Evolutionary conservation across 441 rosid species (phyloP), one percentile per base, ranked within the genome.

Genomic region (Jatropha multifida): DNA sequence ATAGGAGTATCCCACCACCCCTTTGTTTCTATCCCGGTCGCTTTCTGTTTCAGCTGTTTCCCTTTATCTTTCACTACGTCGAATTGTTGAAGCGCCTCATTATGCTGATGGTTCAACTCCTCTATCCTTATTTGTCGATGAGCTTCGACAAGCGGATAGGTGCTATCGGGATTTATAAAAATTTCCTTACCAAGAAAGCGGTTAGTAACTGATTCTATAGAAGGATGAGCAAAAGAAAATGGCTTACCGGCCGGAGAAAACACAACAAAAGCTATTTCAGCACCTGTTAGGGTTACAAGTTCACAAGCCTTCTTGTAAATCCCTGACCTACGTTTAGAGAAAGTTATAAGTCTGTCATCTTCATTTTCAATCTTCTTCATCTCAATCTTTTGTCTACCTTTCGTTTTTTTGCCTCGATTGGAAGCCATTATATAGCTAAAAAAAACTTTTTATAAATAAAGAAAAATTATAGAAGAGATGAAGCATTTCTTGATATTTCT

Each of bases 381-480:
- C 64, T 78, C 80, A 26, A 82, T 85, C 77, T 81, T 84, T 79
- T 81, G 85, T 23, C 74, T 81, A 0, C 87, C 88, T 61, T 18
- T 79, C 14, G 83, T 79, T 75, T 75, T 72, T 65, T 78, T 84
- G n/a, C 37, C 38, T 15, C 56, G 17, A 10, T 49, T 59, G n/a
- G 17, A 44, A 8, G 74, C 62, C 76, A 77, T 70, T 64, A 42
- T 37, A 58, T 20, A 58, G 14, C 62, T 2, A 20, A 58, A 58
- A 32, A 32, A 32, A 32, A 32, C 32, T 32, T 2, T 32, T 32
- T 32, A 32, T 32, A 32, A 32, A 1, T 32, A 32, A 32, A 32
- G 32, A 32, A 32, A 32, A 32, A 32, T 32, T 32, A 32, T 32
- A 32, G 23, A 55, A 55, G 59, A 55, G 20, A 55, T 4, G 7